Percentiles rank a stretch among this genome's conserved stretches.
Evolutionary conservation across 176 grass and related monocot genomes (phyloP).

Genomic region (Eragrostis curvula): DNA sequence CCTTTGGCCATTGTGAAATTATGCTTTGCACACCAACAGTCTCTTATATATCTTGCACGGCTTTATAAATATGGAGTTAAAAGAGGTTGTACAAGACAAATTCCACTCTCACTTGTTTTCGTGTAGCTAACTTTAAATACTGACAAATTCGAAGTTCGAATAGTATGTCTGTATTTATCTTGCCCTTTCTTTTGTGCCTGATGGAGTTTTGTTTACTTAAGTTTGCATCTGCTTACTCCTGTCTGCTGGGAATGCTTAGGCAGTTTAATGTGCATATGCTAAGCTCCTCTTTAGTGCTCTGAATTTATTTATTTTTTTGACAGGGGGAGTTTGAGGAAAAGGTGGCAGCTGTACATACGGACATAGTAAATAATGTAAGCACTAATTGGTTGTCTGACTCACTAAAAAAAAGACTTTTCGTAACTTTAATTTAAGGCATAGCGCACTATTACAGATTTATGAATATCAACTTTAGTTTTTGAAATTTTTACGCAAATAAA

Average conservation of each 20-base stretch:
- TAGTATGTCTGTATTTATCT: not conserved
- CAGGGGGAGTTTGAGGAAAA: constrained; percentile 82
- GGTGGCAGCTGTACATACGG: constrained; percentile 55
- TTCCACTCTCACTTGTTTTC: not conserved
- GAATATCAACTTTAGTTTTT: not conserved
- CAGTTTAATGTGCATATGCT: constrained; percentile 2
- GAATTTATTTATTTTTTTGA: constrained; percentile 41
- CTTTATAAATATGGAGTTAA: not conserved
- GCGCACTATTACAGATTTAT: not conserved
- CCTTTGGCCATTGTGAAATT: constrained; percentile 8
- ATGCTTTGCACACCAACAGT: not conserved
- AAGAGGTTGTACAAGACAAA: not conserved
- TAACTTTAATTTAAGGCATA: not conserved
- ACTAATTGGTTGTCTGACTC: constrained; percentile 27
- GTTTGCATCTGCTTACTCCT: constrained; percentile 28
- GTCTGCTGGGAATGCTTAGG: constrained; percentile 11
- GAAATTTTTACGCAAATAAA: constrained; percentile 12
- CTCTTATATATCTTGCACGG: constrained; percentile 14
- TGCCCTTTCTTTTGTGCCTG: not conserved
- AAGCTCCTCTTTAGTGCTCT: constrained; percentile 26
- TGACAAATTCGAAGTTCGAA: not conserved
- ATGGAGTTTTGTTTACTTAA: constrained; percentile 9
- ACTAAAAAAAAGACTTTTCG: constrained; percentile 16
- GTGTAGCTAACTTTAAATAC: not conserved
- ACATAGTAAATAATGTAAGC: constrained; percentile 86